Conservation (phyloP, 257 asterid genomes). For the Solanum bulbocastanum region DNA sequence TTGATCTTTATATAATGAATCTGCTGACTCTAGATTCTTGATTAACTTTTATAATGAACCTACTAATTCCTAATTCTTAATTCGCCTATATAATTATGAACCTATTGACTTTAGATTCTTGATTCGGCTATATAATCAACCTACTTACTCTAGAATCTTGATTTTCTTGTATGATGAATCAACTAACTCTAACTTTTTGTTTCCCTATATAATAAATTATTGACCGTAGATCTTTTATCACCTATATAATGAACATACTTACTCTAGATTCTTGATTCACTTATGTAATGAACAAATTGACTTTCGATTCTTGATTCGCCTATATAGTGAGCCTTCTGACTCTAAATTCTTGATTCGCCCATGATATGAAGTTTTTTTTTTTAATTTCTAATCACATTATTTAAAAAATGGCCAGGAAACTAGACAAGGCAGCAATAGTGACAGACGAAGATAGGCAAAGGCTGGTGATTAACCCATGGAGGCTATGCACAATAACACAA, state of each 20-base stretch:
- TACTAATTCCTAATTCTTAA: neutral
- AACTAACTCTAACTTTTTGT: too few relatives aligned
- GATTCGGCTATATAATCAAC: neutral
- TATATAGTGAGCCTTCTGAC: neutral
- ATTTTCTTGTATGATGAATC: too few relatives aligned
- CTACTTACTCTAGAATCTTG: neutral
- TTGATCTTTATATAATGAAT: neutral
- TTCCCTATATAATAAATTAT: neutral
- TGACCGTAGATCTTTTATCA: neutral
- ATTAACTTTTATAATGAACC: neutral
- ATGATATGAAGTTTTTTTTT: neutral
- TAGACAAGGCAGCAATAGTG: conserved; percentile 55
- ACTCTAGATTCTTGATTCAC: neutral
- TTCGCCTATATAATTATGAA: neutral
- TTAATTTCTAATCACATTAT: neutral
- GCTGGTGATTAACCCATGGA: conserved; percentile 30
- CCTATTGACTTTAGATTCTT: neutral
- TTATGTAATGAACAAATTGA: neutral
- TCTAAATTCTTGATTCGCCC: neutral
- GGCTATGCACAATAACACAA: conserved; percentile 67
- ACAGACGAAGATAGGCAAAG: conserved; percentile 26
- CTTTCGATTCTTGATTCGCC: neutral
- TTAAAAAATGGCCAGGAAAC: conserved; percentile 15
- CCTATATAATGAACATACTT: neutral
- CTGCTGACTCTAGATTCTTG: neutral